Evolutionary conservation across 2,329 filamentous ascomycete species (phyloP), one percentile per base, ranked within the genome.

Genomic region (Aspergillus ruber): DNA sequence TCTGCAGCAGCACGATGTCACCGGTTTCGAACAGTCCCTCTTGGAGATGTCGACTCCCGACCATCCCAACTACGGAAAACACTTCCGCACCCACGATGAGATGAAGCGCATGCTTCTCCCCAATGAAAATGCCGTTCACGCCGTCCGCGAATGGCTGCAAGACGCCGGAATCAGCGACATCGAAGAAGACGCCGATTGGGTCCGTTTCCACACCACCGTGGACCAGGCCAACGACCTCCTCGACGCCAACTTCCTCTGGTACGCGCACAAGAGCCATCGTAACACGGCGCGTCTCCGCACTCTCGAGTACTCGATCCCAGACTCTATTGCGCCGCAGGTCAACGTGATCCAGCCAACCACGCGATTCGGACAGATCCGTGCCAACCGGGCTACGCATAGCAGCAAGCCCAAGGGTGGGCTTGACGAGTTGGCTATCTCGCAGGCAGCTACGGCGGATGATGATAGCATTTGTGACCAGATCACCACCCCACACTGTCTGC

Each of bases 71-170:
- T 80, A 80, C 49, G 77, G 78, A 15, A 66, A 71, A 39, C 71
- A 79, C 52, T 70, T 79, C 53, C 63, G 68, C 13, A 59, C 59
- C 12, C 70, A 73, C 6, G 66, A 75, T 8, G 72, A 78, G 51
- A 73, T 79, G 46, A 72, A 74, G 46, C 65, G 68, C 8, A 70
- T 80, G 52, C 67, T 80, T 20, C 66, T 66, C 4, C 78, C 78
- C 0, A 67, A 60, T 12, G 55, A 59, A 7, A 59, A 65, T 3
- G 67, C 75, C 0, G 59, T 70, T 1, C 57, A 67, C 5, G 60
- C 70, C 0, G 69, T 79, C 12, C 63, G 69, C 7, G 49, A 58
- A 41, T 81, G 78, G 78, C 67, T 81, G 4, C 54, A 60, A 4
- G 59, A 63, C 3, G 67, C 64, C 18, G 71, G 71, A 21, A 57